These are phyloP conservation scores for Yamadazyma dushanensis DNA, from an alignment of 1,139 yeast genomes.

Conservation along the genomic window DNA sequence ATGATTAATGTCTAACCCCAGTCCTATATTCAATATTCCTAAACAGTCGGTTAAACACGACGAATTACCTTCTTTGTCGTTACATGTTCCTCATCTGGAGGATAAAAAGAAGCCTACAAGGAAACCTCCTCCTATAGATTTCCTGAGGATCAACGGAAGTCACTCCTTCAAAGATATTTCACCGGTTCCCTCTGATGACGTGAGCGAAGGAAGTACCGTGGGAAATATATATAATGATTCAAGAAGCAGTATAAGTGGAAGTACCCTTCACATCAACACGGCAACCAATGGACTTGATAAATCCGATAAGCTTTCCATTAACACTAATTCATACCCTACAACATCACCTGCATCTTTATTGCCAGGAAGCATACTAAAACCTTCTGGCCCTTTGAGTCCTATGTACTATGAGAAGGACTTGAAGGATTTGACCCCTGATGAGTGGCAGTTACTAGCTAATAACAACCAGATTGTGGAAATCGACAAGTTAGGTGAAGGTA, in stretches of 20 bases:
- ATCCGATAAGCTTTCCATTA: background rate
- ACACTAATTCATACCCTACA: conserved; percentile 3
- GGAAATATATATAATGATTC: background rate
- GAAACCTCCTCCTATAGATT: conserved; percentile 48
- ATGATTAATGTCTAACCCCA: conserved; percentile 24
- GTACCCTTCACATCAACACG: conserved; percentile 2
- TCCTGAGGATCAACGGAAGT: conserved; percentile 35
- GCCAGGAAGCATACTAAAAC: conserved; percentile 7
- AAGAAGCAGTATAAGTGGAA: conserved; percentile 2
- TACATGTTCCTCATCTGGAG: conserved; percentile 8
- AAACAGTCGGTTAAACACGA: conserved; percentile 1
- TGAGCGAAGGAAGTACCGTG: conserved; percentile 6
- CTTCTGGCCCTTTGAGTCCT: conserved; percentile 12
- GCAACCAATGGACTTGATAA: background rate
- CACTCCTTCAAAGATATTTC: conserved; percentile 17
- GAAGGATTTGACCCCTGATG: conserved; percentile 67
- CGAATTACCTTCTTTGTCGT: conserved; percentile 11
- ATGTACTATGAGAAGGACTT: conserved; percentile 28
- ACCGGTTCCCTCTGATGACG: conserved; percentile 8
- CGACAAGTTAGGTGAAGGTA: conserved; percentile 85
- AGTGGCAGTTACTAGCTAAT: conserved; percentile 70
- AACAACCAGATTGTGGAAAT: conserved; percentile 37
- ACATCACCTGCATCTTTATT: conserved; percentile 5
- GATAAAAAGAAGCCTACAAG: conserved; percentile 27
- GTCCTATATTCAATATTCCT: conserved; percentile 33